Percentiles rank a stretch among this genome's conserved stretches.
These are phyloP conservation scores for Populus nigra DNA, from an alignment of 345 rosid species.

Conservation along the genomic window DNA sequence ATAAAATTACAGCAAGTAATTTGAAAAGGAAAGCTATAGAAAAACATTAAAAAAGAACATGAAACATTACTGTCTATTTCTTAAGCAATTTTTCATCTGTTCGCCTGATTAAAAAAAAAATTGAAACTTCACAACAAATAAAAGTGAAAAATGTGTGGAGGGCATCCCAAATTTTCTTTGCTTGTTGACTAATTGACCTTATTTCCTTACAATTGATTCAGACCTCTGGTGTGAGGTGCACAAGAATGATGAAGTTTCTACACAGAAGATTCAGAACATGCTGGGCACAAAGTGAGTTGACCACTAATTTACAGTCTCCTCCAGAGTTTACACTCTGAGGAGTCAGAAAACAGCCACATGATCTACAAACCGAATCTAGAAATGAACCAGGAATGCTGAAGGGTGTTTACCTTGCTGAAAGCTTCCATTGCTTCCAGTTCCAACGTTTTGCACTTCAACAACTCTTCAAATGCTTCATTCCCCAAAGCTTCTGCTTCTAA, in stretches of 20 bases:
- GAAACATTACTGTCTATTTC: not conserved
- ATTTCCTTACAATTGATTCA: not conserved
- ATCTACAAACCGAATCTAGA: not conserved
- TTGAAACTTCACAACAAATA: not conserved
- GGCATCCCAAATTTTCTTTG: not conserved
- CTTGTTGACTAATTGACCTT: not conserved
- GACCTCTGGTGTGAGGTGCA: not conserved
- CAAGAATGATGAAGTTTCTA: not conserved
- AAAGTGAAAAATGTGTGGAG: not conserved
- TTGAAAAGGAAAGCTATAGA: not conserved
- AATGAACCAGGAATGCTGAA: slow-evolving; percentile 3
- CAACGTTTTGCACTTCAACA: slow-evolving; percentile 29
- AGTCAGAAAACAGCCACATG: not conserved
- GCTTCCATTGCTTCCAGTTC: slow-evolving; percentile 50
- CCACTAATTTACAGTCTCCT: not conserved
- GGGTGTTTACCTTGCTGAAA: slow-evolving; percentile 43
- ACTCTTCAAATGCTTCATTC: slow-evolving; percentile 33
- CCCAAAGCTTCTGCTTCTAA: slow-evolving; percentile 36
- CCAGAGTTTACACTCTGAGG: not conserved
- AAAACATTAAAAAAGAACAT: not conserved
- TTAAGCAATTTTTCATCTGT: not conserved
- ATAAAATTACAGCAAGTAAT: not conserved
- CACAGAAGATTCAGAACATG: not conserved
- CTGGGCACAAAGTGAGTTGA: not conserved
- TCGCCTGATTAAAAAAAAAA: not conserved